Evolutionary conservation across 2,329 filamentous ascomycete genomes (phyloP), one percentile per base, ranked within the genome.

Genomic region (Fusarium begoniae): DNA sequence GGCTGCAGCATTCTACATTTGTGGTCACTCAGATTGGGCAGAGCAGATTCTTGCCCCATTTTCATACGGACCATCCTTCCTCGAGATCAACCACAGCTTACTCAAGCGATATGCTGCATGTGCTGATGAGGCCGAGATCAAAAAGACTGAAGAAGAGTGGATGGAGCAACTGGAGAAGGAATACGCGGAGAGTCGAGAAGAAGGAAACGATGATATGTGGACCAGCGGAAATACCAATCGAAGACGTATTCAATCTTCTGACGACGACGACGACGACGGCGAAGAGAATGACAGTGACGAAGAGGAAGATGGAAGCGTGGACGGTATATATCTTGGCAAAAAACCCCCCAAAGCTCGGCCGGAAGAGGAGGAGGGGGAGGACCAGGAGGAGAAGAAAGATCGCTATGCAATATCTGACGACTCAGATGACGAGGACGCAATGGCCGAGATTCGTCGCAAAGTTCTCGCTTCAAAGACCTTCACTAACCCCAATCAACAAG

Each of bases 381-480:
- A 32, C 13, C 13, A 32, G 12, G 83, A 87, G 32, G 83, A 87
- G 38, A 83, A 87, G 40, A 85, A 83, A 75, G 93, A 96, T 76
- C 91, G 91, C 0, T 95, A 92, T 77, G 92, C 90, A 61, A 89
- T 97, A 51, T 94, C 94, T 15, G 93, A 95, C 63, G 92, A 94
- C 75, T 90, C 90, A 38, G 94, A 98, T 65, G 94, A 97, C 77
- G 93, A 93, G 24, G 87, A 86, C 59, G 92, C 95, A 80, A 98
- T 98, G 95, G 95, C 94, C 41, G 95, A 97, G 79, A 92, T 99
- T 59, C 90, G 96, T 55, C 91, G 93, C 62, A 94, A 94, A 77
- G 94, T 98, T n/a, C 88, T 99, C 5, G 93, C 92, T 12, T 98
- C 96, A 12, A 98, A 96, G 80, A 90, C 95, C 0, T 99, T 99